Evolutionary conservation across 176 grass and related monocot species (phyloP).

Genomic region (Metroxylon sagu): DNA sequence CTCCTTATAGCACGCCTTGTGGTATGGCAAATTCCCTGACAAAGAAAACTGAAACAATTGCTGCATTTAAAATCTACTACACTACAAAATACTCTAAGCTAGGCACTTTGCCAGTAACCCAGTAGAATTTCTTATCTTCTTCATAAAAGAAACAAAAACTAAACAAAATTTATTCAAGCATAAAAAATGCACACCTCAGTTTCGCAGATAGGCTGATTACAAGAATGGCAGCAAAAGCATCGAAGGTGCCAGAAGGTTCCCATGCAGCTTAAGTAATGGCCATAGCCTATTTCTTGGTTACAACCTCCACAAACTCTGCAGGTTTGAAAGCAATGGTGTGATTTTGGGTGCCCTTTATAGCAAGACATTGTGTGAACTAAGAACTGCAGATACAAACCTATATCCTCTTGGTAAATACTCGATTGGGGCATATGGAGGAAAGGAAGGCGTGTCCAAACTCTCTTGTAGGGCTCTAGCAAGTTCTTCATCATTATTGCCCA

Average conservation of each 20-base stretch:
- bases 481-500: conserved; percentile 62
- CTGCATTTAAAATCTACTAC: conserved; percentile 1
- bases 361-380: conserved; percentile 1
- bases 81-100: neutral
- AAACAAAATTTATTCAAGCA: conserved; percentile 5
- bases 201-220: conserved; percentile 58
- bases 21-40: conserved; percentile 57
- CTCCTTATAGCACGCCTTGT: conserved; percentile 92
- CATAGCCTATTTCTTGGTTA: conserved; percentile 80
- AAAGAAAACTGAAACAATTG: conserved; percentile 69
- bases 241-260: conserved; percentile 90
- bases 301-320: conserved; percentile 77
- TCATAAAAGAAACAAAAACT: conserved; percentile 1
- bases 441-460: conserved; percentile 52
- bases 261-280: conserved; percentile 96
- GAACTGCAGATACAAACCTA: conserved; percentile 38
- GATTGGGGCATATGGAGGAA: conserved; percentile 47
- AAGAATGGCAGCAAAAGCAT: conserved; percentile 64
- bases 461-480: conserved; percentile 59
- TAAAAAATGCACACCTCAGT: conserved; percentile 41
- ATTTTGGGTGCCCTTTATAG: neutral
- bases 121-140: neutral
- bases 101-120: neutral
- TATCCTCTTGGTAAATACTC: conserved; percentile 55
- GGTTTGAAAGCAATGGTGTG: conserved; percentile 4